These are phyloP conservation scores for Limonium bicolor DNA, from an alignment of 148 eudicot species.

Conservation along the genomic window DNA sequence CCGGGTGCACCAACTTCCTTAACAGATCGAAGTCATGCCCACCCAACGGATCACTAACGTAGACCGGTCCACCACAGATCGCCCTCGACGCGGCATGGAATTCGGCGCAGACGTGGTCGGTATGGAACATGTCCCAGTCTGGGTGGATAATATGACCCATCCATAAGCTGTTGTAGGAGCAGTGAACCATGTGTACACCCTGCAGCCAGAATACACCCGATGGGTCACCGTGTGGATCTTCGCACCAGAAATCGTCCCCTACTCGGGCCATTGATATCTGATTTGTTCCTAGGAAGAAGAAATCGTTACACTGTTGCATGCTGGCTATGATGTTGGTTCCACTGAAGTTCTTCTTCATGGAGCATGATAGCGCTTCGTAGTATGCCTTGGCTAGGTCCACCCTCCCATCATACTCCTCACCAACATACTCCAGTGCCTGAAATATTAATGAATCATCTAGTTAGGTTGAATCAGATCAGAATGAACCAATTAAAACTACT, in stretches of 20 bases:
- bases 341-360: constrained; percentile 43
- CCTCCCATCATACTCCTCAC: constrained; percentile 42
- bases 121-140: constrained; percentile 75
- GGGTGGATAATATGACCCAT: constrained; percentile 63
- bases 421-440: constrained; percentile 43
- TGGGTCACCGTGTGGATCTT: constrained; percentile 59
- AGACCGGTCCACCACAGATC: constrained; percentile 56
- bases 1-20: constrained; percentile 39
- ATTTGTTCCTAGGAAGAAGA: constrained; percentile 48
- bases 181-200: constrained; percentile 66
- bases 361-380: constrained; percentile 35
- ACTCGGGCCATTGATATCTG: constrained; percentile 53
- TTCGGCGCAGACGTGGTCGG: constrained; percentile 39
- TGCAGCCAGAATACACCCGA: constrained; percentile 58
- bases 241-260: constrained; percentile 67
- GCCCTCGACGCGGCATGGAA: constrained; percentile 61
- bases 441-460: background rate
- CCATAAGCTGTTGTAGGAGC: constrained; percentile 66
- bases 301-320: constrained; percentile 68
- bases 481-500: too few species aligned
- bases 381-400: constrained; percentile 46
- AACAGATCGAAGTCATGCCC: constrained; percentile 45
- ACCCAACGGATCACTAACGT: constrained; percentile 43
- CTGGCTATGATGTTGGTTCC: constrained; percentile 48
- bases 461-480: background rate